These are phyloP conservation scores for Bacidia gigantensis DNA, from an alignment of 495 filamentous ascomycete species.

Conservation along the genomic window DNA sequence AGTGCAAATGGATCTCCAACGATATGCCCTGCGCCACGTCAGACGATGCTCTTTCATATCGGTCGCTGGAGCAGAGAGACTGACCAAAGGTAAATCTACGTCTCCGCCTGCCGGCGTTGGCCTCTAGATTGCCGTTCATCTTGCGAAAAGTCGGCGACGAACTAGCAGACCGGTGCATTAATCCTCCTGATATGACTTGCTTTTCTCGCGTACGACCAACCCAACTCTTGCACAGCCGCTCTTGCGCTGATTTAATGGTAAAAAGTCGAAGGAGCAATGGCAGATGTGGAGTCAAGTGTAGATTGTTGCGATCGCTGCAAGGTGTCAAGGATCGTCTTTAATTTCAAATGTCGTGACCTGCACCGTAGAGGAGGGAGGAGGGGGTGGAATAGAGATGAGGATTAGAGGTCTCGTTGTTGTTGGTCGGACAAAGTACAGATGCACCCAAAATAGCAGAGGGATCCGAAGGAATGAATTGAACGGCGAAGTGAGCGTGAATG, in stretches of 20 bases:
- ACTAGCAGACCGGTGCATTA: slow-evolving; percentile 21
- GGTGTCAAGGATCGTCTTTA: background rate
- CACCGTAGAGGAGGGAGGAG: background rate
- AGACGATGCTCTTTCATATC: background rate
- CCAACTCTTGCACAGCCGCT: background rate
- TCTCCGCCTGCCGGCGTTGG: slow-evolving; percentile 34
- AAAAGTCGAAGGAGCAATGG: background rate
- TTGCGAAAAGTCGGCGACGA: slow-evolving; percentile 62
- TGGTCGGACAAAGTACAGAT: too few relatives aligned
- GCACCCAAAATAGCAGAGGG: background rate
- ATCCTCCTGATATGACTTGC: background rate
- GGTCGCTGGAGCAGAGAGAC: background rate
- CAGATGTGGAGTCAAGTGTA: background rate
- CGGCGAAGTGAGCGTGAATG: background rate
- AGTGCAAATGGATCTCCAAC: slow-evolving; percentile 93
- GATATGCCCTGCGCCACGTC: slow-evolving; percentile 37
- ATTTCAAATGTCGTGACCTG: background rate
- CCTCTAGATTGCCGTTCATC: slow-evolving; percentile 51
- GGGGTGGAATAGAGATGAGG: too few relatives aligned
- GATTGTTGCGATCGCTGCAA: background rate
- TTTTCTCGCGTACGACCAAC: background rate
- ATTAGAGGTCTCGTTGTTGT: too few relatives aligned
- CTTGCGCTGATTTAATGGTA: background rate
- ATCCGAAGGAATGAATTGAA: background rate
- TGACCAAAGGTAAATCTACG: slow-evolving; percentile 57